A percentile compares a stretch with the other conserved stretches of the same genome.
Conservation (phyloP, 768 basidiomycete genomes). For the Crassisporium funariophilum region DNA sequence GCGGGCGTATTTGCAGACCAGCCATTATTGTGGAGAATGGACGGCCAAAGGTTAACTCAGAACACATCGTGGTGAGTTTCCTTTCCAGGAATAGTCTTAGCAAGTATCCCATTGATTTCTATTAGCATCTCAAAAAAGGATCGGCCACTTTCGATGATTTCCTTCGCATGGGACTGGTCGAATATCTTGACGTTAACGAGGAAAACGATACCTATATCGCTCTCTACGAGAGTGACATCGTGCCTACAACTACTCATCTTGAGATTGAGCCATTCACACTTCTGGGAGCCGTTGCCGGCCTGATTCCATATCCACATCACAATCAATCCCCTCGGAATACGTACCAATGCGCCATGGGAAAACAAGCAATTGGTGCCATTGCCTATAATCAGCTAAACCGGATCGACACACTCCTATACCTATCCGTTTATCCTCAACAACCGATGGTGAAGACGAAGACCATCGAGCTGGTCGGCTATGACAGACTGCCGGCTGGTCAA, state of each 20-base stretch:
- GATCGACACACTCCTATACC: conserved; percentile 97
- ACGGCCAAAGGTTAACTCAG: conserved; percentile 70
- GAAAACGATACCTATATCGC: conserved; percentile 98
- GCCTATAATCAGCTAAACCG: conserved; percentile 97
- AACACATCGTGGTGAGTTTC: conserved; percentile 74
- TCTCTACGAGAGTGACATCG: conserved; percentile 88
- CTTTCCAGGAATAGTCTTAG: neutral
- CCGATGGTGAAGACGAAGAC: conserved; percentile 99
- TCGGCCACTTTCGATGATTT: conserved; percentile 91
- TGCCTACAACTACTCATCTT: conserved; percentile 84
- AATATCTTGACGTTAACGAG: conserved; percentile 98
- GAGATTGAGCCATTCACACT: conserved; percentile 99
- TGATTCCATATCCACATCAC: conserved; percentile 99
- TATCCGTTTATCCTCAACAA: conserved; percentile 97
- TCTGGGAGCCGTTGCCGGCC: conserved; percentile 94
- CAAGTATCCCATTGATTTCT: neutral
- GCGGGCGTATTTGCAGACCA: conserved; percentile 96
- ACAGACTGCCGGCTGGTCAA: conserved; percentile 95
- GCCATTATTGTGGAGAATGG: conserved; percentile 94
- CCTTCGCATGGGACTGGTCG: conserved; percentile 86
- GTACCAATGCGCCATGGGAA: conserved; percentile 99
- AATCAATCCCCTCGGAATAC: conserved; percentile 99
- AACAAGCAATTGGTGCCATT: conserved; percentile 99
- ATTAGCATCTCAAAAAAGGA: conserved; percentile 78
- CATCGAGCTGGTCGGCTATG: conserved; percentile 95